Evolutionary conservation across 2,329 filamentous ascomycete genomes (phyloP).

Genomic region (Daldinia eschscholtzii): DNA sequence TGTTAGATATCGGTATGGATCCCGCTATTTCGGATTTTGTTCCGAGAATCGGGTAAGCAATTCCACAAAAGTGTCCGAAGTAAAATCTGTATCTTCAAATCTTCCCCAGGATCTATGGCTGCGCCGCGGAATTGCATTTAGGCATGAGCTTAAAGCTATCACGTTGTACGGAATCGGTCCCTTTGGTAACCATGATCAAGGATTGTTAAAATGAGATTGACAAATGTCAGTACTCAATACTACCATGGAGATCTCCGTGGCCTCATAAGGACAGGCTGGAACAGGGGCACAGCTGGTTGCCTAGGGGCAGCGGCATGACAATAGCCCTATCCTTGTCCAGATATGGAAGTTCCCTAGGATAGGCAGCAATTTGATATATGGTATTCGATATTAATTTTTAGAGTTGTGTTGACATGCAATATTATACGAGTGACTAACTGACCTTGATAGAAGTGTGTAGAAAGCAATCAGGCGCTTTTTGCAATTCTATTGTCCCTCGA

Average conservation of each 20-base stretch:
- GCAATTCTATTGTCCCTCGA: too few relatives aligned
- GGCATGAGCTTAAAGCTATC: background rate
- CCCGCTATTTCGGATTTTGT: background rate
- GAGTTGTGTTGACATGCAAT: background rate
- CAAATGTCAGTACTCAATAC: background rate
- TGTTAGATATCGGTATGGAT: background rate
- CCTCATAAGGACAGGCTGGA: constrained; percentile 11
- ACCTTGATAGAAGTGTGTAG: too few relatives aligned
- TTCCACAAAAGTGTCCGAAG: background rate
- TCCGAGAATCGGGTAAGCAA: background rate
- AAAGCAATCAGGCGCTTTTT: too few relatives aligned
- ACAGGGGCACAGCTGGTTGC: constrained; percentile 12
- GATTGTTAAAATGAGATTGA: background rate
- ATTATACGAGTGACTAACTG: background rate
- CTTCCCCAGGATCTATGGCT: background rate
- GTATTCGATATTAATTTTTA: background rate
- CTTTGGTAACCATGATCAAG: background rate
- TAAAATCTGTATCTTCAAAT: background rate
- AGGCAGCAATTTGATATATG: background rate
- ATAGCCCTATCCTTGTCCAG: background rate
- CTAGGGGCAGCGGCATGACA: background rate
- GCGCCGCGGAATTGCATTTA: constrained; percentile 21
- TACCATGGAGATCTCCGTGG: background rate
- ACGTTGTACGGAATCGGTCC: background rate
- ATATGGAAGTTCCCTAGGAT: background rate